Evolutionary conservation across 2,329 filamentous ascomycete genomes (phyloP).

Genomic region (Diaporthe citriasiana): DNA sequence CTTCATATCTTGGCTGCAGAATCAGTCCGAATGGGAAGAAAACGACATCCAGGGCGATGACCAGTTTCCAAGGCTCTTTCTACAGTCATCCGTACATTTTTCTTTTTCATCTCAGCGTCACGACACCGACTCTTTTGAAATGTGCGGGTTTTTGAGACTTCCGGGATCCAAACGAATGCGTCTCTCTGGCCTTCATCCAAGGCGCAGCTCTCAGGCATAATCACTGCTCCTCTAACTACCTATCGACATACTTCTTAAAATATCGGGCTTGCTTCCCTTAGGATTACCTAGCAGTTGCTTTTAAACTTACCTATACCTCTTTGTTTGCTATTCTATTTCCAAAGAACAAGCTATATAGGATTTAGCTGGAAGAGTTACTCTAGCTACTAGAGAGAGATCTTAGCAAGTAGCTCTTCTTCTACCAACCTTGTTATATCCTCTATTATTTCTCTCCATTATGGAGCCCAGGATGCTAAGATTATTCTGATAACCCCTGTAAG

Average conservation of each 20-base stretch:
- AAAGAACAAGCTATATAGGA: neutral
- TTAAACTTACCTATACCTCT: conserved; percentile 3
- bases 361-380: neutral
- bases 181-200: neutral
- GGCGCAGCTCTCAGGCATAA: conserved; percentile 8
- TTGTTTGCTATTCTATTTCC: neutral
- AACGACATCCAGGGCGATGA: neutral
- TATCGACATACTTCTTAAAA: neutral
- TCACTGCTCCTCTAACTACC: conserved; percentile 3
- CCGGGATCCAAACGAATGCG: neutral
- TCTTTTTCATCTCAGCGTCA: neutral
- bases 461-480: neutral
- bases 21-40: neutral
- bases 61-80: neutral
- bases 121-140: neutral
- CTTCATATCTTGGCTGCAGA: neutral
- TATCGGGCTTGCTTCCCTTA: neutral
- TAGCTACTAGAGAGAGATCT: neutral
- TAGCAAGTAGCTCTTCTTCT: neutral
- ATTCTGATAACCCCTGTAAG: neutral
- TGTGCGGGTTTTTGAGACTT: neutral
- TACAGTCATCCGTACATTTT: neutral
- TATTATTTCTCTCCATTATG: neutral
- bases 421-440: neutral
- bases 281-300: neutral